Conservation (phyloP, 345 rosid species). For the Moricandia arvensis region DNA sequence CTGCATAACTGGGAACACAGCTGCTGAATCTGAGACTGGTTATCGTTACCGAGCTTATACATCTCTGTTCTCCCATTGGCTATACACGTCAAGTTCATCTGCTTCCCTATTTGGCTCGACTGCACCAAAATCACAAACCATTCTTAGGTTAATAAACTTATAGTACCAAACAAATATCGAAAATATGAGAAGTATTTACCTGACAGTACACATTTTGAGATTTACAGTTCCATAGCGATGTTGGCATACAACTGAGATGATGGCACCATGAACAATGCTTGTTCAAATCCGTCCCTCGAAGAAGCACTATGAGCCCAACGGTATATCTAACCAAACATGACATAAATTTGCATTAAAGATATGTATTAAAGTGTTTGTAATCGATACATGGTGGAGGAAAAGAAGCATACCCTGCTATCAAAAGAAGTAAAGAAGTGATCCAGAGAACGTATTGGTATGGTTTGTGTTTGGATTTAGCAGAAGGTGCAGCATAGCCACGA, state of each 20-base stretch:
- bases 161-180: neutral
- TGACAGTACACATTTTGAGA: conserved; percentile 48
- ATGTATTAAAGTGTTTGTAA: no score
- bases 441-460: conserved; percentile 71
- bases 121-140: conserved; percentile 39
- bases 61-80: conserved; percentile 46
- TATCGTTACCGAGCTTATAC: conserved; percentile 33
- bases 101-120: conserved; percentile 50
- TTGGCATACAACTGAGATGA: conserved; percentile 78
- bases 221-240: conserved; percentile 80
- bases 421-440: conserved; percentile 51
- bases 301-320: conserved; percentile 57
- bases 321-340: conserved; percentile 12
- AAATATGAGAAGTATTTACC: conserved; percentile 39
- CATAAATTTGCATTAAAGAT: no score
- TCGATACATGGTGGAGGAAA: neutral
- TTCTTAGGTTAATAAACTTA: conserved; percentile 3
- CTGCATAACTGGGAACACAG: conserved; percentile 65
- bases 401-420: conserved; percentile 59
- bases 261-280: conserved; percentile 88
- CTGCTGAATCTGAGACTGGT: conserved; percentile 36
- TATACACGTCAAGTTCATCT: conserved; percentile 63
- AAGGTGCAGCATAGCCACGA: conserved; percentile 40
- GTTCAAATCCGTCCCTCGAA: conserved; percentile 62
- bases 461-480: conserved; percentile 65